These are phyloP conservation scores for Candida incommunis DNA, from an alignment of 805 yeast species.

Conservation along the genomic window DNA sequence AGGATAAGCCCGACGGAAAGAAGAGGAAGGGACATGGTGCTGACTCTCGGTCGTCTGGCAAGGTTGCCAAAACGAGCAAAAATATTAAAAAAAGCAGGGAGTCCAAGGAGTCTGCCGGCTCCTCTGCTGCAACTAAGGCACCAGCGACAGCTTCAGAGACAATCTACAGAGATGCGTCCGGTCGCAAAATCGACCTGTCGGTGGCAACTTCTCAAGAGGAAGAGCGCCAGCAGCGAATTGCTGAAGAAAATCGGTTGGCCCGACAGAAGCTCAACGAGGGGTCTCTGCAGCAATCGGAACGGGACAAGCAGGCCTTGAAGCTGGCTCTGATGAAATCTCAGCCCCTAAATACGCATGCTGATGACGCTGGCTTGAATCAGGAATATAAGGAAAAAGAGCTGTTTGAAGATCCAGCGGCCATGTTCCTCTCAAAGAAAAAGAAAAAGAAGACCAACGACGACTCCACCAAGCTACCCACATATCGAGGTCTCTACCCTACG, in stretches of 20 bases:
- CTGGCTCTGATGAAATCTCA: slow-evolving; percentile 14
- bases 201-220: slow-evolving; percentile 16
- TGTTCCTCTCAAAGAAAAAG: slow-evolving; percentile 24
- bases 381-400: slow-evolving; percentile 21
- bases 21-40: slow-evolving; percentile 14
- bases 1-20: slow-evolving; percentile 17
- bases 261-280: slow-evolving; percentile 11
- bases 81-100: background rate
- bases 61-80: too few species aligned
- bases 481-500: slow-evolving; percentile 38
- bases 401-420: slow-evolving; percentile 52
- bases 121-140: background rate
- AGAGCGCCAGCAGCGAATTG: slow-evolving; percentile 13
- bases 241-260: slow-evolving; percentile 10
- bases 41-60: background rate
- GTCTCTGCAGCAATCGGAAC: slow-evolving; percentile 10
- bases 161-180: slow-evolving; percentile 48
- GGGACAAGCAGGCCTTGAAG: slow-evolving; percentile 19
- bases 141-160: slow-evolving; percentile 33
- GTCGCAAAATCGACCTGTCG: slow-evolving; percentile 34
- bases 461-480: slow-evolving; percentile 29
- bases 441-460: slow-evolving; percentile 6
- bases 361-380: slow-evolving; percentile 27
- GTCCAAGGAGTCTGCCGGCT: background rate
- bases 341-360: slow-evolving; percentile 15